Base-by-base conservation (phyloP, 306 rosid species). In the Trichosanthes truncata region DNA sequence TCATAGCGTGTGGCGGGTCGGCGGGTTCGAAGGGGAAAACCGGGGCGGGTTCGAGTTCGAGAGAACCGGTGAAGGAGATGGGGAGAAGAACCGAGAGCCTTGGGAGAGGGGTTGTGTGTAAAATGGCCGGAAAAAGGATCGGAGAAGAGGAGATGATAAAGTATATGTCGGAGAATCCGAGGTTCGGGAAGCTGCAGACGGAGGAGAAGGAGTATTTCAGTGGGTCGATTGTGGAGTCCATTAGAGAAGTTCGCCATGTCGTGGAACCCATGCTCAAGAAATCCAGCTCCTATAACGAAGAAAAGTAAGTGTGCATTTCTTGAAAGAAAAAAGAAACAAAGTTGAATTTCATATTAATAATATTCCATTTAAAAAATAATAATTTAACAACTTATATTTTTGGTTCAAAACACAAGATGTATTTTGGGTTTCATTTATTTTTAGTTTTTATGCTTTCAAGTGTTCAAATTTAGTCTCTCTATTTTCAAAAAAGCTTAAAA, bases 171-270 rank as follows among this genome's bases (percentile, higher is more conserved):
- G 96, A 89, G 88, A 92, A 94, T 76, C 98, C 97, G 6, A 88
- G 97, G 83, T 85, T 91, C 9, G 96, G 98, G 83, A 90, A 90
- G 46, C 77, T 87, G 76, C 91, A 87, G 81, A 56, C 82, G 0
- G 96, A 90, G 84, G 98, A 94, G 84, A 92, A 94, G 81, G 98
- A 90, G 78, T 94, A 94, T 57, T 94, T 94, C 51, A 94, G 97
- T 25, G 98, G 98, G 6, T 91, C 96, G 63, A 79, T 94, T 29
- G 87, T 94, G 1, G 98, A 94, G 65, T 82, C 93, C 60, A 89
- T 86, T 60, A 81, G 80, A 18, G 91, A 85, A 6, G 78, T 81
- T 38, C 83, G 87, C 38, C 84, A 76, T 49, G 86, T 40, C 15
- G 73, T 72, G 0, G 82, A 51, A 3, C 81, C 91, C 0, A 76